These are phyloP conservation scores for Talaromyces sp. DNA, from an alignment of 2,329 filamentous ascomycete genomes.

Conservation along the genomic window DNA sequence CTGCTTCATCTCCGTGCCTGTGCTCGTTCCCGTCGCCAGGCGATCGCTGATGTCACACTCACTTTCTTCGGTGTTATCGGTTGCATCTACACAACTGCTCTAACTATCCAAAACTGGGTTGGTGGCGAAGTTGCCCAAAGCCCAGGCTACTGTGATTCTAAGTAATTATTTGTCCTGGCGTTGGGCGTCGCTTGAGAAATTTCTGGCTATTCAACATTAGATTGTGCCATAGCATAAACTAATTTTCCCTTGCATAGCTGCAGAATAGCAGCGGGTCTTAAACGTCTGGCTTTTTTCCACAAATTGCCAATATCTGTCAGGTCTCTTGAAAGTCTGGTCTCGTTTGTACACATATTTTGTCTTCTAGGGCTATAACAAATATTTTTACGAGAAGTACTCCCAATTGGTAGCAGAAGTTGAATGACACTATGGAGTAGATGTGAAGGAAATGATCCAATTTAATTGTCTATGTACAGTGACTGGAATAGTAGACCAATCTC, in stretches of 20 bases:
- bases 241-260: constrained; percentile 12
- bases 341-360: constrained; percentile 19
- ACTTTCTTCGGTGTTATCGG: constrained; percentile 80
- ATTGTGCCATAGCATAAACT: constrained; percentile 18
- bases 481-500: constrained; percentile 4
- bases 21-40: constrained; percentile 69
- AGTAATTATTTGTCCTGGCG: constrained; percentile 6
- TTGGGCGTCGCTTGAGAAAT: not conserved
- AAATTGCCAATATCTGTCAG: constrained; percentile 8
- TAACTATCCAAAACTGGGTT: constrained; percentile 88
- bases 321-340: not conserved
- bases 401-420: not conserved
- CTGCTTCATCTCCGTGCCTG: constrained; percentile 85
- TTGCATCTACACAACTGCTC: constrained; percentile 87
- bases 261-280: constrained; percentile 7
- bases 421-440: not conserved
- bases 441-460: constrained; percentile 10
- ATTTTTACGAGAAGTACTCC: not conserved
- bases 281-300: constrained; percentile 10
- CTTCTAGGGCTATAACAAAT: not conserved
- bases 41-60: constrained; percentile 71
- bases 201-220: constrained; percentile 10
- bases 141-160: constrained; percentile 66
- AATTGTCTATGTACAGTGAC: constrained; percentile 27
- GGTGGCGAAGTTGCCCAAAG: constrained; percentile 55